Base-by-base conservation (phyloP, 352 stramenopile genomes). In the Phytophthora palmivora region DNA sequence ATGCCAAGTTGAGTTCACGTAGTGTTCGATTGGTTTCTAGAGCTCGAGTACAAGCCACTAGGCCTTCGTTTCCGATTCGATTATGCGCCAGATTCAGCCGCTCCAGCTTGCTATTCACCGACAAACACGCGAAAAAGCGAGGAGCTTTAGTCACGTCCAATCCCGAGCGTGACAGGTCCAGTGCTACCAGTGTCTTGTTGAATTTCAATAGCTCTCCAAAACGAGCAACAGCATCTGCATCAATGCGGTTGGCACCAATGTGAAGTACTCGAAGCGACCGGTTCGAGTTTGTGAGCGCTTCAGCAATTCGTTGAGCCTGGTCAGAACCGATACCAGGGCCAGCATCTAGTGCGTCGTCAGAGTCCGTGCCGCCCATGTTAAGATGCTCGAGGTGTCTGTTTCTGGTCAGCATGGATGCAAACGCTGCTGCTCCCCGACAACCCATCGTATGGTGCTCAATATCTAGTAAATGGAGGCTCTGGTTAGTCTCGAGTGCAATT, bases 371-470 rank as follows among this genome's bases (percentile, higher is more conserved):
- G 21, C 83, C 75, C 70, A 94, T 81, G 32, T 92, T 88, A 24
- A 94, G 55, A 10, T 83, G 63, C 38, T 78, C 55, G 0, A 92
- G 76, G 4, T 66, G 61, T 16, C 57, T 79, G 55, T 92, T 94
- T 42, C 49, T 59, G 9, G 42, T 46, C 15, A 94, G 70, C 85
- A 92, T 94, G 1, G 43, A 64, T 0, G 82, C 79, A 53, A 95
- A 90, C 2, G 82, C 83, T 14, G 42, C 34, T 8, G 79, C 87
- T 6, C 87, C 83, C 18, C 60, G 63, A 3, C 57, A 45, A 0
- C 79, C 81, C 79, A 94, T 94, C 0, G 77, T 80, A 47, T 94
- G 85, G 45, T 90, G 79, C 52, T 90, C 81, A 58, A 94, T 88
- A 45, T 94, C 85, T 1, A 94, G 69, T 4, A 91, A 3, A 6